Conservation (phyloP, 768 basidiomycete genomes). For the Chalciporus sphaerocephalus region DNA sequence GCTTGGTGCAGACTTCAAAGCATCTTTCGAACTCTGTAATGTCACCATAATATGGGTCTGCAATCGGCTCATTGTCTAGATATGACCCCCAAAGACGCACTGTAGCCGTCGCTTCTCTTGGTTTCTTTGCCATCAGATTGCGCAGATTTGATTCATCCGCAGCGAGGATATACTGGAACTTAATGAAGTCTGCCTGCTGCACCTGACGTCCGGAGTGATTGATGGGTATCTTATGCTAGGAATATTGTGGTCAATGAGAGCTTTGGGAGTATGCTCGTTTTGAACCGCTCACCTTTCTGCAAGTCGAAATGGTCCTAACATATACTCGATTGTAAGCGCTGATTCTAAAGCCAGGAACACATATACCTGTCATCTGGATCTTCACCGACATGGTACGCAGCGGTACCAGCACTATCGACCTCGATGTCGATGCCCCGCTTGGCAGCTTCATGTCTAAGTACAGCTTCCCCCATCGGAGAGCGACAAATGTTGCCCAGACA, state of each 20-base stretch:
- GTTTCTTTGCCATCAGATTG: slow-evolving; percentile 50
- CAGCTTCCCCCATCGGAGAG: slow-evolving; percentile 90
- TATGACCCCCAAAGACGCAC: slow-evolving; percentile 81
- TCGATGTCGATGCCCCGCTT: slow-evolving; percentile 61
- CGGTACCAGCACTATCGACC: slow-evolving; percentile 85
- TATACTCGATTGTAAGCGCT: not conserved
- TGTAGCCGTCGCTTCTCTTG: slow-evolving; percentile 53
- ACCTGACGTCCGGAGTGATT: slow-evolving; percentile 66
- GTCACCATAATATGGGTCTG: slow-evolving; percentile 83
- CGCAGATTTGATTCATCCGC: slow-evolving; percentile 75
- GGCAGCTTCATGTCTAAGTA: slow-evolving; percentile 63
- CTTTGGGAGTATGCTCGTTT: not conserved
- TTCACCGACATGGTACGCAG: slow-evolving; percentile 79
- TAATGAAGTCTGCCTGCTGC: slow-evolving; percentile 56
- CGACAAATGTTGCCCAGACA: slow-evolving; percentile 86
- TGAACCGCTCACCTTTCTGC: slow-evolving; percentile 51
- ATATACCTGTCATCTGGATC: slow-evolving; percentile 75
- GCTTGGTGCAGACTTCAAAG: slow-evolving; percentile 69
- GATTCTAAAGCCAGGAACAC: not conserved
- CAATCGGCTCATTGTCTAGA: slow-evolving; percentile 63
- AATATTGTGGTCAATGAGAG: slow-evolving; percentile 1
- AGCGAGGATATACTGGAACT: slow-evolving; percentile 82
- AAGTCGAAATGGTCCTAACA: slow-evolving; percentile 61
- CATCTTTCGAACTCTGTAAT: slow-evolving; percentile 66
- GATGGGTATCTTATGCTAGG: slow-evolving; percentile 75